Evolutionary conservation across 441 rosid species (phyloP), one percentile per base, ranked within the genome.

Genomic region (Cnidoscolus chayamansa): DNA sequence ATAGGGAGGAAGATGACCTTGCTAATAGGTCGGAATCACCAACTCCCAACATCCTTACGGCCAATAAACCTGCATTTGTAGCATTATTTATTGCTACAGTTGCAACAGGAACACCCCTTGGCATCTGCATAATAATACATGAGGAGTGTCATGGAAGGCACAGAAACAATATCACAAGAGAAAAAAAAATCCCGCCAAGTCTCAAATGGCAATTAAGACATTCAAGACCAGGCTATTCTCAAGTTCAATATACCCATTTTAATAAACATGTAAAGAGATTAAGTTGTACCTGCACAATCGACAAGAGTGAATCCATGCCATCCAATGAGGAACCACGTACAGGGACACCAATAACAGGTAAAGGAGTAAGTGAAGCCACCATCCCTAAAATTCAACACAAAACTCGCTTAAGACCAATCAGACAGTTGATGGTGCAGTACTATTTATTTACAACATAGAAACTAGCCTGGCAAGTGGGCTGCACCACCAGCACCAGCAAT

Each of bases 401-500:
- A 20, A 30, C 10, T 53, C 51, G 55, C 68, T 51, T 63, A 53
- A 67, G 6, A 31, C 43, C 49, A 76, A 7, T 19, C 31, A 61
- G 61, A 56, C 19, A 55, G 13, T 15, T 1, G 57, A 32, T 63
- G 60, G 67, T 45, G 60, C 35, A 55, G 51, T 45, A 25, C 3
- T 25, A 32, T 11, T 55, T 17, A 61, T 63, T 16, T 7, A 16
- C 13, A 65, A 63, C 6, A 45, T 16, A 45, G 59, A 12, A 76
- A 75, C 86, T 84, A 64, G 68, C 98, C 97, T 80, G 98, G 98
- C 72, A 95, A 84, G 84, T 95, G 99, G 56, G 97, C 97, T 63
- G 99, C 98, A 65, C 98, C 99, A 79, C 99, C 98, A 73, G 99
- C 99, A 66, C 97, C 99, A 54, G 98, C 97, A 67, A 95, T 90